These are phyloP conservation scores for Dissophora ornata DNA, from an alignment of 192 early-diverging fungal genomes.

Conservation along the genomic window DNA sequence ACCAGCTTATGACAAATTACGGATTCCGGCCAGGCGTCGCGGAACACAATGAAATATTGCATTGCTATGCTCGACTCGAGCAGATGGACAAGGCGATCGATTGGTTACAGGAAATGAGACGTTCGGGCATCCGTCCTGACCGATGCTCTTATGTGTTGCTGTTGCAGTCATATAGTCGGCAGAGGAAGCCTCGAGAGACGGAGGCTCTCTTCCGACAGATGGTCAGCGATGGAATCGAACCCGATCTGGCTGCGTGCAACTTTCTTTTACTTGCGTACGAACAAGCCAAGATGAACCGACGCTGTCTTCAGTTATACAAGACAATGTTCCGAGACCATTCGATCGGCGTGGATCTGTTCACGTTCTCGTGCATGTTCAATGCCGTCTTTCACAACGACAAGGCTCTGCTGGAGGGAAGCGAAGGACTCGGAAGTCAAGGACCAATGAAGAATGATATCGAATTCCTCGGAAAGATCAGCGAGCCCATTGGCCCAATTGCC, in stretches of 20 bases:
- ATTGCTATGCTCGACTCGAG: conserved; percentile 15
- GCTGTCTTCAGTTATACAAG: conserved; percentile 33
- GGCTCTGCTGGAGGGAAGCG: conserved; percentile 27
- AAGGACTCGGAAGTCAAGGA: conserved; percentile 21
- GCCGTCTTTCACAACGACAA: conserved; percentile 49
- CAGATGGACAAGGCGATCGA: conserved; percentile 34
- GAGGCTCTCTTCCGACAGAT: conserved; percentile 47
- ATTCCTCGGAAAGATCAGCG: conserved; percentile 19
- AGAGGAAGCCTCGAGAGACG: conserved; percentile 35
- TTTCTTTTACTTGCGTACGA: conserved; percentile 33
- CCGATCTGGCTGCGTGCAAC: conserved; percentile 34
- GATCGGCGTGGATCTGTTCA: conserved; percentile 34
- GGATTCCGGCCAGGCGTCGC: conserved; percentile 17
- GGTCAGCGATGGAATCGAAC: conserved; percentile 21
- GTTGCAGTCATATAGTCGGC: conserved; percentile 29
- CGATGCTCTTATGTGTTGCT: conserved; percentile 23
- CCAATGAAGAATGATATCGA: background rate
- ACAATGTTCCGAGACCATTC: conserved; percentile 35
- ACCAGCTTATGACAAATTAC: conserved; percentile 23
- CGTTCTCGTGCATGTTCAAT: conserved; percentile 50
- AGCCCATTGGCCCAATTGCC: conserved; percentile 9
- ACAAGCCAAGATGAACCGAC: conserved; percentile 40
- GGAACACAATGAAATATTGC: conserved; percentile 40
- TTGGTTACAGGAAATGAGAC: conserved; percentile 37
- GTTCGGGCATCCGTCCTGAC: conserved; percentile 20